Percentiles rank a stretch among this genome's conserved stretches.
phyloP scores from a whole-genome alignment of 352 stramenopile species.

The Plasmopara viticola region DNA sequence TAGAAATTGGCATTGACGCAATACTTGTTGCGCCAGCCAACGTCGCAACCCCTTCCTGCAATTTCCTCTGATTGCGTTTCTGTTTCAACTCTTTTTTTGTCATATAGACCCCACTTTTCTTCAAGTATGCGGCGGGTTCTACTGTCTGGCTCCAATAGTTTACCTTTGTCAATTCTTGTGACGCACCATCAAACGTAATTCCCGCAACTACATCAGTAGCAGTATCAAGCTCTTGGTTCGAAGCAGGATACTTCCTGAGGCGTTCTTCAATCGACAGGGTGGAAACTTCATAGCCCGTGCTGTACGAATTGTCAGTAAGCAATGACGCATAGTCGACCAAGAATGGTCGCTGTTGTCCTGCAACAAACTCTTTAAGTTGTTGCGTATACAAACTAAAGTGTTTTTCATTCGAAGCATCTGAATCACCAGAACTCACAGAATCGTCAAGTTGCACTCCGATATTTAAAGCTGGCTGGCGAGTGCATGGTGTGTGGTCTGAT shows the following conservation, averaged over 20 bases:
- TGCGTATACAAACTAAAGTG: constrained; percentile 58
- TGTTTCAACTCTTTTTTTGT: constrained; percentile 74
- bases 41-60: constrained; percentile 31
- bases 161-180: constrained; percentile 18
- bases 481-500: constrained; percentile 25
- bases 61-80: constrained; percentile 64
- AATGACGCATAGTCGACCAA: constrained; percentile 66
- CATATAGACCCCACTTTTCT: constrained; percentile 22
- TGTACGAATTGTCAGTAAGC: constrained; percentile 75
- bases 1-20: constrained; percentile 3
- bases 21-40: constrained; percentile 4
- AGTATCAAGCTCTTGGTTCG: constrained; percentile 41
- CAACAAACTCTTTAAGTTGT: constrained; percentile 47
- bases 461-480: constrained; percentile 5
- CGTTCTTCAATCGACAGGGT: constrained; percentile 58
- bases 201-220: constrained; percentile 2
- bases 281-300: constrained; percentile 67
- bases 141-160: constrained; percentile 15
- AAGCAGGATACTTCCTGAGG: constrained; percentile 36
- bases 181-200: constrained; percentile 1
- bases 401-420: constrained; percentile 26
- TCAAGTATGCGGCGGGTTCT: constrained; percentile 14
- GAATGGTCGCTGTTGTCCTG: constrained; percentile 74
- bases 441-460: constrained; percentile 19
- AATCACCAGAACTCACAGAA: constrained; percentile 17